Percentiles rank a stretch among this genome's conserved stretches.
Evolutionary conservation across 345 rosid genomes (phyloP).

Genomic region (Salix purpurea): DNA sequence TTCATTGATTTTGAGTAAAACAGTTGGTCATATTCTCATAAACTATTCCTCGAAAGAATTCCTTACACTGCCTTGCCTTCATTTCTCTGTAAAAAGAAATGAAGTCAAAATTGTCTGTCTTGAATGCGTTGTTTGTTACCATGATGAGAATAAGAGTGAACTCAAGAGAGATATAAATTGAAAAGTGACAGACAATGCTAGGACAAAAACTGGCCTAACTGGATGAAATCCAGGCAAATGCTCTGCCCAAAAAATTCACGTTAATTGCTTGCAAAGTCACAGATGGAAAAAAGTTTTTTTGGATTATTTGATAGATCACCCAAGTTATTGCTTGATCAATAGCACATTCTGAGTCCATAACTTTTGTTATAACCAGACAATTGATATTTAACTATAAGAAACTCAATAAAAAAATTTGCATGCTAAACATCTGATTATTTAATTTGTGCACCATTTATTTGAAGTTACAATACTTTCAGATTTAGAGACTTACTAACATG

Average conservation of each 20-base stretch:
- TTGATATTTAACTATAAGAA: background rate
- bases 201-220: background rate
- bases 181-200: background rate
- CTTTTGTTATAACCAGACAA: background rate
- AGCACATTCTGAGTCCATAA: background rate
- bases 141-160: background rate
- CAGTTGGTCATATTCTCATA: no score
- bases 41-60: no score
- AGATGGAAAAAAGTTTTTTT: background rate
- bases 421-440: background rate
- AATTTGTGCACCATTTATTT: background rate
- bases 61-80: no score
- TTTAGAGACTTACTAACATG: constrained; percentile 16
- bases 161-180: background rate
- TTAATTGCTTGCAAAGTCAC: background rate
- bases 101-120: no score
- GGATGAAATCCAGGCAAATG: background rate
- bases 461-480: background rate
- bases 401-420: background rate
- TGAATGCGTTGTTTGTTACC: background rate
- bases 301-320: background rate
- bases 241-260: background rate
- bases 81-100: no score
- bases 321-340: background rate
- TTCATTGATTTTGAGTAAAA: no score